Conservation (phyloP, 1,284 basidiomycete genomes). For the Austroboletus niveus region DNA sequence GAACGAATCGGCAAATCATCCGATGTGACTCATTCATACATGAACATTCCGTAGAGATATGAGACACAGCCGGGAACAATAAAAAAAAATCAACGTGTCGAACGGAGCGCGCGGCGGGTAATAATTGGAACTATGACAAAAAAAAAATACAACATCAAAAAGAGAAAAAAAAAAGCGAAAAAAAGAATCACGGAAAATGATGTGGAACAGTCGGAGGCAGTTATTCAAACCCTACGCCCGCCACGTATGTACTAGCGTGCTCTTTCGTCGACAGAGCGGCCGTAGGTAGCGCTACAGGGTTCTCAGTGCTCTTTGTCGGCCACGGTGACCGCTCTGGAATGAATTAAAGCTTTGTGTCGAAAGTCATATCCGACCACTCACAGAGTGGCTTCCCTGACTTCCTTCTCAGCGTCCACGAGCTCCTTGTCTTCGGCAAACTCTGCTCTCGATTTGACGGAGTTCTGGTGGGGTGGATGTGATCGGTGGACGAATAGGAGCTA, state of each 20-base stretch:
- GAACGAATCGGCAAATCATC: conserved; percentile 18
- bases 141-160: neutral
- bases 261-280: conserved; percentile 18
- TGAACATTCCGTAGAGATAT: conserved; percentile 10
- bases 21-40: conserved; percentile 5
- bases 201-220: too few species aligned
- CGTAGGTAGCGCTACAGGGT: conserved; percentile 4
- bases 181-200: neutral
- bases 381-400: conserved; percentile 48
- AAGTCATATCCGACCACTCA: conserved; percentile 23
- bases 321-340: conserved; percentile 14
- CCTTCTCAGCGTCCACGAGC: conserved; percentile 57
- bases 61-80: conserved; percentile 22
- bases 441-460: conserved; percentile 47
- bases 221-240: conserved; percentile 1
- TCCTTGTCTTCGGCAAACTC: conserved; percentile 51
- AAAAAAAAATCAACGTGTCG: too few species aligned
- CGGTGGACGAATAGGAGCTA: conserved; percentile 11
- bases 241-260: conserved; percentile 1
- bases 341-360: conserved; percentile 14
- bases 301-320: conserved; percentile 2
- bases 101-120: too few species aligned
- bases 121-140: too few species aligned
- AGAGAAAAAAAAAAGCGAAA: neutral
- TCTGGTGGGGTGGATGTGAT: conserved; percentile 33